These are phyloP conservation scores for Lathyrus tuberosus DNA, from an alignment of 306 rosid species.

Conservation along the genomic window DNA sequence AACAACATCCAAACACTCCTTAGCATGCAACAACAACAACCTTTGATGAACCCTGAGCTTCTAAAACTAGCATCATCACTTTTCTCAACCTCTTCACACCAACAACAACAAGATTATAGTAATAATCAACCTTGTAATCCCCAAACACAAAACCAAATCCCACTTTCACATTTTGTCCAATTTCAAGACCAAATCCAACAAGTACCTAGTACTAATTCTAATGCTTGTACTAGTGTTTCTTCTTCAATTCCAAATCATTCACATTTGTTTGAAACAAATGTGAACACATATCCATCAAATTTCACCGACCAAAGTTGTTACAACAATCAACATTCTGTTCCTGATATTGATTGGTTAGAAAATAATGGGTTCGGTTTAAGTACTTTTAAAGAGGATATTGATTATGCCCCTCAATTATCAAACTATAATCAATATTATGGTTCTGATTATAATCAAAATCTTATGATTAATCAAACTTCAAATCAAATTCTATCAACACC, in stretches of 20 bases:
- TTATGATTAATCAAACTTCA: slow-evolving; percentile 43
- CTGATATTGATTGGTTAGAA: slow-evolving; percentile 48
- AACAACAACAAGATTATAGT: slow-evolving; percentile 29
- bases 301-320: slow-evolving; percentile 46
- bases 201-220: not conserved
- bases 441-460: slow-evolving; percentile 36
- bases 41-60: slow-evolving; percentile 63
- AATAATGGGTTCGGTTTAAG: slow-evolving; percentile 33
- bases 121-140: slow-evolving; percentile 40
- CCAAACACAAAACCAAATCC: slow-evolving; percentile 41
- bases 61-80: slow-evolving; percentile 75
- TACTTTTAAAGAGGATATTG: slow-evolving; percentile 38
- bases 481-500: slow-evolving; percentile 71
- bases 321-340: slow-evolving; percentile 30
- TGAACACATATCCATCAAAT: slow-evolving; percentile 42
- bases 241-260: slow-evolving; percentile 47
- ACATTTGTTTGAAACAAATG: slow-evolving; percentile 43
- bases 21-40: slow-evolving; percentile 47
- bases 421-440: slow-evolving; percentile 37
- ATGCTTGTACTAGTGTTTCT: slow-evolving; percentile 38
- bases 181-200: slow-evolving; percentile 39
- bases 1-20: slow-evolving; percentile 53
- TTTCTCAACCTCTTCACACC: slow-evolving; percentile 47
- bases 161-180: slow-evolving; percentile 41
- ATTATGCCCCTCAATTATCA: slow-evolving; percentile 43